Conservation (phyloP, 192 early-diverging fungal species). For the Coemansia sp. region DNA sequence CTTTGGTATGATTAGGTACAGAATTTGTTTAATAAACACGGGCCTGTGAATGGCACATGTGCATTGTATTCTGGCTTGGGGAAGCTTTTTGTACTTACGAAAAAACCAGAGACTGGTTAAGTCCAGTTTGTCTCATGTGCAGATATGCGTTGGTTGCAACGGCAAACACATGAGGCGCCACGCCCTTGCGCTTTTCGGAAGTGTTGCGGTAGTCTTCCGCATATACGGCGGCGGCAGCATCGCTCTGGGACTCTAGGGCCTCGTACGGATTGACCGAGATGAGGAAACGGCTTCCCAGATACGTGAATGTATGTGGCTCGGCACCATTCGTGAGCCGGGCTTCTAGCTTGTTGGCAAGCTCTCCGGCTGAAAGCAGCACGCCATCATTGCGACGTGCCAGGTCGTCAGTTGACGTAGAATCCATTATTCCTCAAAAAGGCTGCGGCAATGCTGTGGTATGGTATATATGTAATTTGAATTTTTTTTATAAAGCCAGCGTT, state of each 20-base stretch:
- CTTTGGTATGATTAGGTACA: too few species aligned
- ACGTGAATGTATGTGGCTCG: conserved; percentile 64
- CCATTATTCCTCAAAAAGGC: conserved; percentile 23
- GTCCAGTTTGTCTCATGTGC: conserved; percentile 83
- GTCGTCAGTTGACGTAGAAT: conserved; percentile 41
- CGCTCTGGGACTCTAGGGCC: conserved; percentile 61
- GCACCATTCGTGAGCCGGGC: conserved; percentile 50
- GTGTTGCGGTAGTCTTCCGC: conserved; percentile 72
- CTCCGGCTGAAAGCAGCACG: conserved; percentile 42
- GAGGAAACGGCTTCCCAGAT: conserved; percentile 68
- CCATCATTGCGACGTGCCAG: conserved; percentile 53
- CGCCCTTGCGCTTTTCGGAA: conserved; percentile 47
- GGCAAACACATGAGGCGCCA: conserved; percentile 83
- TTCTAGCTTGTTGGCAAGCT: conserved; percentile 56
- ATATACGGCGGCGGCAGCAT: conserved; percentile 69
- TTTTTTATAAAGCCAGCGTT: neutral
- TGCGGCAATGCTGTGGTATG: neutral
- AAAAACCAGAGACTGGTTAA: conserved; percentile 89
- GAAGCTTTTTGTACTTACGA: conserved; percentile 60
- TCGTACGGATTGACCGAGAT: conserved; percentile 71
- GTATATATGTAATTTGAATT: neutral
- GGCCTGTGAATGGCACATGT: too few species aligned
- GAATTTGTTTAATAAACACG: too few species aligned
- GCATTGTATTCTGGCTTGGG: too few species aligned
- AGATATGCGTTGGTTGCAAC: conserved; percentile 82